Evolutionary conservation across 2,329 filamentous ascomycete genomes (phyloP), one percentile per base, ranked within the genome.

Genomic region (Cladosporium sp.): DNA sequence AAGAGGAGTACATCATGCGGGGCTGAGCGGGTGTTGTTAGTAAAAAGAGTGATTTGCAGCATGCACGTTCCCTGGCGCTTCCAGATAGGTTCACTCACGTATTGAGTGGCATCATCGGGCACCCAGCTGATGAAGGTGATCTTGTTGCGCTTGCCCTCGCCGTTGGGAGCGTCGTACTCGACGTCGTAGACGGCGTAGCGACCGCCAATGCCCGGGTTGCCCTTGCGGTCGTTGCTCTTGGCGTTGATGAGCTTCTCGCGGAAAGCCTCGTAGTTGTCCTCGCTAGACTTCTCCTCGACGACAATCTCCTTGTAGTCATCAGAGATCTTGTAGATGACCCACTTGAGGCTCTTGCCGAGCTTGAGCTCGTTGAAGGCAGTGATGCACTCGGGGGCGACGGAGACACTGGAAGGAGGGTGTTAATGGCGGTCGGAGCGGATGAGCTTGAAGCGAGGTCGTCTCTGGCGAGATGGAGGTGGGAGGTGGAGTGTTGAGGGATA

Each of bases 1-100:
- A 95, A 62, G 91, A 91, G 74, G 91, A 90, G 85, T 94, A 95
- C 80, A 93, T 86, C 91, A 95, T 95, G 85, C 93, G 93, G 80
- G 89, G 85, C 91, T 93, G 40, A 5, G 72, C 66, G 40, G 11
- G 14, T 44, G 4, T 11, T 31, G 33, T 65, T 46, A 65, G 63
- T 60, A 33, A 14, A 21, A 5, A 35, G 50, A 14, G 16, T 28
- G 23, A 23, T 40, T 3, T 26, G 12, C 14, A 16, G 31, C 8
- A 40, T 16, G 14, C n/a, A 14, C 31, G 11, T 18, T 26, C 14
- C 18, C 18, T 26, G 37, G 33, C 8, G 53, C n/a, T 23, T 21
- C 7, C 3, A 50, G 5, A 23, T 28, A 8, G 23, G 18, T 6
- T 14, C 56, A 82, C 87, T 79, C 78, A 93, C 91, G 84, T 89